phyloP scores from a whole-genome alignment of 495 filamentous ascomycete genomes.

The Penicillium malachiteum region DNA sequence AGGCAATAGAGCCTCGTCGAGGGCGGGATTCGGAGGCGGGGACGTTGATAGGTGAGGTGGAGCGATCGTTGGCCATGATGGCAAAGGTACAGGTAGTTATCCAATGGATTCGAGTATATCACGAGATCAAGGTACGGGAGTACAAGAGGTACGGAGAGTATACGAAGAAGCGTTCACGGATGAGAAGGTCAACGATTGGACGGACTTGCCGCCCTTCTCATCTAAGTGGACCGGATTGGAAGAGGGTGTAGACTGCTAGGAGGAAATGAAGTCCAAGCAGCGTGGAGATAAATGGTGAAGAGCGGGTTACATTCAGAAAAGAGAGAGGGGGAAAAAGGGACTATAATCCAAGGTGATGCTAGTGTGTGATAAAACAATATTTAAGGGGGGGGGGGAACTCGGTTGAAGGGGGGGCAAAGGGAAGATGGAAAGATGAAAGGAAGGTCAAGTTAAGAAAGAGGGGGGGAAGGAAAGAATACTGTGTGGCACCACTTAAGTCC shows the following conservation, averaged over 20 bases:
- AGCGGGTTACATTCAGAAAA: not conserved
- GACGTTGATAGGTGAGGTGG: conserved; percentile 48
- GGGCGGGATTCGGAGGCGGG: conserved; percentile 38
- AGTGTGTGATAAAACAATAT: too few species aligned
- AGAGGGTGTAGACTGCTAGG: not conserved
- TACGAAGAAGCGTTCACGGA: conserved; percentile 1
- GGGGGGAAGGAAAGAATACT: not conserved
- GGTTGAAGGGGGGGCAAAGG: conserved; percentile 1
- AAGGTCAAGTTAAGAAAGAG: conserved; percentile 2
- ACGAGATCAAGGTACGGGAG: not conserved
- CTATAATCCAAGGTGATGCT: too few species aligned
- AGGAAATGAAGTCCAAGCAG: not conserved
- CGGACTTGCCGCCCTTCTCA: conserved; percentile 35
- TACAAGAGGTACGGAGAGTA: not conserved
- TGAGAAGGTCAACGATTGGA: conserved; percentile 19
- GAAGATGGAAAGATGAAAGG: conserved; percentile 4
- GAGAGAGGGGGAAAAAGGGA: too few species aligned
- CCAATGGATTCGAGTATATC: not conserved
- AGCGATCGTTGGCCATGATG: conserved; percentile 51
- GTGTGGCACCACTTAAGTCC: not conserved
- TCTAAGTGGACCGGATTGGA: conserved; percentile 10
- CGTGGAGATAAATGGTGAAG: not conserved
- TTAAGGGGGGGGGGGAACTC: not conserved
- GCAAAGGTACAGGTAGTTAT: not conserved
- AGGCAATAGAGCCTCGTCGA: conserved; percentile 50